These are phyloP conservation scores for Hordeum vulgare DNA, from an alignment of 176 grass and related monocot genomes.

Conservation along the genomic window MorexV3_pseudomolecules_assembly NC_058520.1:184158166-184158665, in stretches of 20 bases:
- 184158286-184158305: background rate
- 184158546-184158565: conserved; percentile 77
- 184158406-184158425: conserved; percentile 89
- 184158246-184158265: conserved; percentile 7
- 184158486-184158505: conserved; percentile 66
- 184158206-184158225: background rate
- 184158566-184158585: conserved; percentile 74
- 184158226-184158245: background rate
- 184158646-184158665: background rate
- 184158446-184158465: conserved; percentile 1
- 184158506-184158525: conserved; percentile 53
- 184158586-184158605: conserved; percentile 70
- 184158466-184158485: conserved; percentile 2
- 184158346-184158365: conserved; percentile 60
- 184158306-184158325: conserved; percentile 58
- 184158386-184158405: conserved; percentile 78
- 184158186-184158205: background rate
- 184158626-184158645: background rate
- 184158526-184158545: conserved; percentile 65
- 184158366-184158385: conserved; percentile 53
- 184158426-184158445: conserved; percentile 6
- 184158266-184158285: background rate
- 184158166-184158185: background rate
- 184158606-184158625: conserved; percentile 1
- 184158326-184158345: conserved; percentile 58